phyloP scores from a whole-genome alignment of 2,329 filamentous ascomycete genomes.

The Fusarium pseudograminearum region DNA sequence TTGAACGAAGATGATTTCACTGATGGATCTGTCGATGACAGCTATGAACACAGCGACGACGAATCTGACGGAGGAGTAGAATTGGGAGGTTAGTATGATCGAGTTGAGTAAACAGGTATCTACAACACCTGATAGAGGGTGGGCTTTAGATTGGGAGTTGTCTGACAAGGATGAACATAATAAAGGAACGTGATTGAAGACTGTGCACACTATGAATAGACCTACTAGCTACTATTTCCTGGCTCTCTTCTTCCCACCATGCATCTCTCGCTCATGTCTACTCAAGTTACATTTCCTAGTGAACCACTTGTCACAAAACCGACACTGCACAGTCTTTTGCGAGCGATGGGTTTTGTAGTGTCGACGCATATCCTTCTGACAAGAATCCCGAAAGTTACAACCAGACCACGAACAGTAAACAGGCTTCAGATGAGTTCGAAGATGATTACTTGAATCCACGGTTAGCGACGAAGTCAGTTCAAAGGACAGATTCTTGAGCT shows the following conservation, averaged over 20 bases:
- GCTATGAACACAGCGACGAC: neutral
- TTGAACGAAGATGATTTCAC: neutral
- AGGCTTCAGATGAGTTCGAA: conserved; percentile 36
- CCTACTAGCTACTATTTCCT: neutral
- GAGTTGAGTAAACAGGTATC: neutral
- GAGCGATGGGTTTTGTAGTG: conserved; percentile 28
- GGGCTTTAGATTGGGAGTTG: neutral
- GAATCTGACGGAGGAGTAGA: conserved; percentile 32
- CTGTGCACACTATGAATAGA: neutral
- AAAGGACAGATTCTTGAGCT: neutral
- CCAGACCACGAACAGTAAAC: conserved; percentile 30
- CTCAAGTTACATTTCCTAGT: conserved; percentile 22
- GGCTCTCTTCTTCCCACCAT: conserved; percentile 22
- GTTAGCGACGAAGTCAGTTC: neutral
- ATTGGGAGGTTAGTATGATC: neutral
- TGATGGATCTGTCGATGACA: neutral
- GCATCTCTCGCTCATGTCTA: conserved; percentile 23
- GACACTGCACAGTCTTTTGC: conserved; percentile 11
- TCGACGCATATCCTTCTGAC: conserved; percentile 34
- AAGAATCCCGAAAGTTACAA: conserved; percentile 13
- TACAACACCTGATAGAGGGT: neutral
- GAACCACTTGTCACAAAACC: conserved; percentile 8
- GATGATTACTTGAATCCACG: conserved; percentile 30
- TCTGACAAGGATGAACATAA: too few relatives aligned
- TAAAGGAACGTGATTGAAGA: neutral